These are phyloP conservation scores for Solanum chacoense DNA, from an alignment of 305 asterid species.

Conservation along the genomic window DNA sequence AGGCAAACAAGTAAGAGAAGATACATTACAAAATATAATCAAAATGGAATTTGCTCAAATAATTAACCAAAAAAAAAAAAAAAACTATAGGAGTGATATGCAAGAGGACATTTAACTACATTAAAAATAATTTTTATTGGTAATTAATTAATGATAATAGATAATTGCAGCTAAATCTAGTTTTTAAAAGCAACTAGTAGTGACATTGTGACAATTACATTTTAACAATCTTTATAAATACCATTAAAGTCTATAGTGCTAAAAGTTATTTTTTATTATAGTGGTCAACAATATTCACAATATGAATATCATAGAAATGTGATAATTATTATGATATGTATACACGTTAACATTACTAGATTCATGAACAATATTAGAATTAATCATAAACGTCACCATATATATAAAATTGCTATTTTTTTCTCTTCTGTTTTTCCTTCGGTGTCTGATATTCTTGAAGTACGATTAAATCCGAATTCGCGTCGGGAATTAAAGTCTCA, in stretches of 20 bases:
- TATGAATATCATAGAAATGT: neutral
- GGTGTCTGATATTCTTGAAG: neutral
- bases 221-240: neutral
- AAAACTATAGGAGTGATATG: neutral
- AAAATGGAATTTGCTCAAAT: neutral
- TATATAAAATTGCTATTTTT: neutral
- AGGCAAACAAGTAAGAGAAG: neutral
- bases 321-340: neutral
- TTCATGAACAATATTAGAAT: neutral
- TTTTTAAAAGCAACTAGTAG: neutral
- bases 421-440: rapidly evolving
- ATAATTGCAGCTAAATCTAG: too few species aligned
- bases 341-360: neutral
- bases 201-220: neutral
- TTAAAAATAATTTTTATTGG: too few species aligned
- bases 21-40: neutral
- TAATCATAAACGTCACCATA: neutral
- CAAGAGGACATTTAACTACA: neutral
- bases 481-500: too few species aligned
- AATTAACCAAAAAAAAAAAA: neutral
- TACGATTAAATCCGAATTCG: rapidly evolving
- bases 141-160: too few species aligned
- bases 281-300: neutral
- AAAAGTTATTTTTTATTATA: too few species aligned
- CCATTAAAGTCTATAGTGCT: neutral